These are phyloP conservation scores for Nemania diffusa DNA, from an alignment of 2,329 filamentous ascomycete genomes.

Conservation along the genomic window DNA sequence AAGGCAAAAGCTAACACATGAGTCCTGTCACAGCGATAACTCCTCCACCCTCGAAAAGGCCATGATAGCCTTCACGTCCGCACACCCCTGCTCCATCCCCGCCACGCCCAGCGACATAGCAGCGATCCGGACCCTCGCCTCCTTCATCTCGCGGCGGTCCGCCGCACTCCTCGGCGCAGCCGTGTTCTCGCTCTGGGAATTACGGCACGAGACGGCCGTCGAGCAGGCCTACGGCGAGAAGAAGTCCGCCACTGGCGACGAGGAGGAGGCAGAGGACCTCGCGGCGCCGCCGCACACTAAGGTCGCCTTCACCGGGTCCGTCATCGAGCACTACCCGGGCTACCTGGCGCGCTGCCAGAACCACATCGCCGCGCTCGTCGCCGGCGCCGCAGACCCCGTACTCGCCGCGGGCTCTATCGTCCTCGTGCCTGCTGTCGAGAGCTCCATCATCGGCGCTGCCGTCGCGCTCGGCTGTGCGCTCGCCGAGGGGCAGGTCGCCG, in stretches of 20 bases:
- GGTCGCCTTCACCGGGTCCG: constrained; percentile 82
- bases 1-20: constrained; percentile 28
- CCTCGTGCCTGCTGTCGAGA: constrained; percentile 76
- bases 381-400: constrained; percentile 48
- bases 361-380: constrained; percentile 70
- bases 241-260: constrained; percentile 2
- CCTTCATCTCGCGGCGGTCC: constrained; percentile 66
- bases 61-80: constrained; percentile 59
- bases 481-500: constrained; percentile 3
- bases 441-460: constrained; percentile 78
- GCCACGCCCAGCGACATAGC: constrained; percentile 58
- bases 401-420: constrained; percentile 57
- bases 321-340: constrained; percentile 80
- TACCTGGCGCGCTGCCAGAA: constrained; percentile 72
- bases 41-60: constrained; percentile 57
- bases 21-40: constrained; percentile 55
- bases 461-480: constrained; percentile 69
- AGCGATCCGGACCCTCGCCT: constrained; percentile 64
- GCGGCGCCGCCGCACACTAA: constrained; percentile 60
- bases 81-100: constrained; percentile 57
- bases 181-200: constrained; percentile 68
- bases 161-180: constrained; percentile 68
- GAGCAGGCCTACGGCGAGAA: constrained; percentile 58
- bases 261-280: constrained; percentile 46
- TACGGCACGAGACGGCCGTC: constrained; percentile 61